Conservation (phyloP, 2,329 filamentous ascomycete genomes). For the Apiospora hydei region DNA sequence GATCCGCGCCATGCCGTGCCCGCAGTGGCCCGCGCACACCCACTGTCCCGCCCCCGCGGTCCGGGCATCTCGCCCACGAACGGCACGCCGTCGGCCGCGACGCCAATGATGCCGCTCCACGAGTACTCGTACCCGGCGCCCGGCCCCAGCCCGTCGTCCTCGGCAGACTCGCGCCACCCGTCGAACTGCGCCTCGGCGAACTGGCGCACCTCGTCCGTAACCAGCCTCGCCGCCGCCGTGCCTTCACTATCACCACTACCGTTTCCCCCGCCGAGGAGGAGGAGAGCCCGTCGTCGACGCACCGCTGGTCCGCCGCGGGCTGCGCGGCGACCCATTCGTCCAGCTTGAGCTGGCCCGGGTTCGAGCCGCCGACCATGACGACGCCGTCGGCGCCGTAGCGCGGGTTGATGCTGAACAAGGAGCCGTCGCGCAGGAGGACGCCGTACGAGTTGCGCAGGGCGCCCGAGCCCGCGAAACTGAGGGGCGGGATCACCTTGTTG, state of each 20-base stretch:
- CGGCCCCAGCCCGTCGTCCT: constrained; percentile 33
- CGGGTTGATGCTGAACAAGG: constrained; percentile 43
- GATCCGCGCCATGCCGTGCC: constrained; percentile 33
- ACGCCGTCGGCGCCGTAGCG: constrained; percentile 40
- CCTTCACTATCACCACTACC: neutral
- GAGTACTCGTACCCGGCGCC: constrained; percentile 38
- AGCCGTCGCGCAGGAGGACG: constrained; percentile 40
- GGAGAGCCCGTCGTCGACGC: constrained; percentile 39
- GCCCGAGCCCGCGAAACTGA: constrained; percentile 24
- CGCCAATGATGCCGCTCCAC: constrained; percentile 29
- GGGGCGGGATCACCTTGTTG: constrained; percentile 30
- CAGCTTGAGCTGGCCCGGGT: constrained; percentile 41
- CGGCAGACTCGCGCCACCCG: constrained; percentile 35
- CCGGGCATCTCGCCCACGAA: constrained; percentile 31
- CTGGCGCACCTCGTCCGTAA: constrained; percentile 36
- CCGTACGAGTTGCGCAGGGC: constrained; percentile 41
- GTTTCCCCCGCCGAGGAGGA: neutral
- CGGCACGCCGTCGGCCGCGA: constrained; percentile 30
- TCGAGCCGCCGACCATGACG: constrained; percentile 43
- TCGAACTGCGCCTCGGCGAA: constrained; percentile 39
- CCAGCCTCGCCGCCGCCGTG: constrained; percentile 32
- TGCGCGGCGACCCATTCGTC: constrained; percentile 40
- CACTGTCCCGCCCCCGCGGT: constrained; percentile 29
- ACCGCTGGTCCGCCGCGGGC: constrained; percentile 33
- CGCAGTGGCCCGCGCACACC: constrained; percentile 32